Percentiles rank a stretch among this genome's conserved stretches.
These are phyloP conservation scores for Candida piceae DNA, from an alignment of 805 yeast genomes.

Conservation along the genomic window DNA sequence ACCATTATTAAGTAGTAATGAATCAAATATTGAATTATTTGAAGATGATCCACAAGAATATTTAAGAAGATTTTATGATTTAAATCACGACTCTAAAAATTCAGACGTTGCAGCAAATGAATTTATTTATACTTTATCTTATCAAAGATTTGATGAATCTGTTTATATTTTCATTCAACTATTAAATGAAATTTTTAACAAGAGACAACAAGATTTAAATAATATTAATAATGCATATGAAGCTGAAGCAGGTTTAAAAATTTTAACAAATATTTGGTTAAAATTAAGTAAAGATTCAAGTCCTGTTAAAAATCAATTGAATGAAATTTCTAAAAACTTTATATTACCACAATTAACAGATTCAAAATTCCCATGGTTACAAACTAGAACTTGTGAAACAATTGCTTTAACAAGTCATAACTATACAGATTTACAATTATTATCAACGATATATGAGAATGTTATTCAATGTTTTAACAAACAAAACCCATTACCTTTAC, in stretches of 20 bases:
- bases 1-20: constrained; percentile 69
- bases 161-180: constrained; percentile 50
- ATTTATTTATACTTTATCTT: constrained; percentile 26
- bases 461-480: constrained; percentile 32
- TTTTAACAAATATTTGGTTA: constrained; percentile 63
- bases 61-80: constrained; percentile 64
- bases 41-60: constrained; percentile 89
- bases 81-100: constrained; percentile 42
- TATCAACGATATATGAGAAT: constrained; percentile 32
- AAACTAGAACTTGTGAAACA: constrained; percentile 65
- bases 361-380: constrained; percentile 54
- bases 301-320: constrained; percentile 56
- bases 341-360: constrained; percentile 61
- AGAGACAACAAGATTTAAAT: constrained; percentile 26
- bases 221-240: constrained; percentile 42
- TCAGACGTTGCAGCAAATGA: constrained; percentile 48
- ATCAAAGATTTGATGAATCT: constrained; percentile 30
- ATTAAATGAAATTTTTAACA: constrained; percentile 42
- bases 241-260: constrained; percentile 70
- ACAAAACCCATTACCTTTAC: constrained; percentile 42
- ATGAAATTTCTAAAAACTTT: constrained; percentile 49
- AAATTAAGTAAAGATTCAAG: constrained; percentile 46
- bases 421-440: constrained; percentile 24
- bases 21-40: constrained; percentile 64
- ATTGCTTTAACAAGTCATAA: constrained; percentile 29